phyloP scores from a whole-genome alignment of 768 basidiomycete species.

The Cyclocybe aegerita region DNA sequence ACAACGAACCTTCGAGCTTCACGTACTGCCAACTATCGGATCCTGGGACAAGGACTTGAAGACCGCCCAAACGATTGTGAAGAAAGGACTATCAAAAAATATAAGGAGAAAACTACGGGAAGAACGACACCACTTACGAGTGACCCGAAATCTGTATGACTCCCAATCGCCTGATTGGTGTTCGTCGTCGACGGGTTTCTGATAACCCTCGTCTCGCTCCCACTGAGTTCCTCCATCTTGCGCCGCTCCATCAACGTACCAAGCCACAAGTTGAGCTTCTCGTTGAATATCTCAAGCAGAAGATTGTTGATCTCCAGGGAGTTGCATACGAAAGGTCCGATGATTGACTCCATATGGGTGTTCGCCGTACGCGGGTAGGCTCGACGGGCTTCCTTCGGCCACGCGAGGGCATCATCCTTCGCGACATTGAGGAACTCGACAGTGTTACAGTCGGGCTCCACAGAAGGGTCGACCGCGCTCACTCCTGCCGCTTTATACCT shows the following conservation, averaged over 20 bases:
- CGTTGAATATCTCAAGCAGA: conserved; percentile 56
- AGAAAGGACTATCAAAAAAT: conserved; percentile 57
- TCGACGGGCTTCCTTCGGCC: conserved; percentile 50
- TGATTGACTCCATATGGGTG: conserved; percentile 44
- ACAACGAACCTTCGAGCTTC: conserved; percentile 45
- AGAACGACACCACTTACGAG: conserved; percentile 41
- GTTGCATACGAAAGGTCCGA: conserved; percentile 56
- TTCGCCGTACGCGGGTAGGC: conserved; percentile 56
- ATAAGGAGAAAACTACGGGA: conserved; percentile 30
- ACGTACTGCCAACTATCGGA: conserved; percentile 66
- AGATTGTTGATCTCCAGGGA: conserved; percentile 56
- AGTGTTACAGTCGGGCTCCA: conserved; percentile 52
- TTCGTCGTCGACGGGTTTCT: conserved; percentile 42
- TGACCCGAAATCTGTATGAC: conserved; percentile 76
- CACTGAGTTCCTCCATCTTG: conserved; percentile 43
- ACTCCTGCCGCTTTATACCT: conserved; percentile 66
- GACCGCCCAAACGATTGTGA: conserved; percentile 67
- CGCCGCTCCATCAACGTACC: conserved; percentile 48
- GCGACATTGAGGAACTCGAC: conserved; percentile 67
- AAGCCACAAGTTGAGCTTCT: conserved; percentile 48
- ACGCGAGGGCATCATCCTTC: conserved; percentile 67
- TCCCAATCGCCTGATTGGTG: conserved; percentile 48
- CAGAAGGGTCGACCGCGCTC: conserved; percentile 60
- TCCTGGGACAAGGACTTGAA: conserved; percentile 67
- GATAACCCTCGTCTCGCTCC: conserved; percentile 58